These are phyloP conservation scores for Microbotryum scabiosae DNA, from an alignment of 1,284 basidiomycete genomes.

Conservation along the genomic window DNA sequence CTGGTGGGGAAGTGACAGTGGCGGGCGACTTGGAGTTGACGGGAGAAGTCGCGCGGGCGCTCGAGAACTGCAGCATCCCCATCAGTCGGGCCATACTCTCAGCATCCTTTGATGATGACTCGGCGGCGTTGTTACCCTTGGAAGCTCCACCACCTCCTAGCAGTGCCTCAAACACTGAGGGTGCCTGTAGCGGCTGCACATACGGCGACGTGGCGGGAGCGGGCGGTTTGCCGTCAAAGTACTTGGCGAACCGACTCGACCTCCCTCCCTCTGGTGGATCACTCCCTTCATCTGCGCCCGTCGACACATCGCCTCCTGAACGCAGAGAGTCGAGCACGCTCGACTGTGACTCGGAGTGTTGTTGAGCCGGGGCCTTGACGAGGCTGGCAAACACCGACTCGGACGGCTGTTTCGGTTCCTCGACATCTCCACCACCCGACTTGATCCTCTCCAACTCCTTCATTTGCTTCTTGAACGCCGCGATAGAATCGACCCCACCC, in stretches of 20 bases:
- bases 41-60: slow-evolving; percentile 8
- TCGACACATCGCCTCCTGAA: background rate
- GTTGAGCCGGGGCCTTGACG: background rate
- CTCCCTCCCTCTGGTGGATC: slow-evolving; percentile 7
- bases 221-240: slow-evolving; percentile 28
- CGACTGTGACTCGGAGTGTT: slow-evolving; percentile 3
- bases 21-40: background rate
- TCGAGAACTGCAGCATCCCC: slow-evolving; percentile 28
- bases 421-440: slow-evolving; percentile 6
- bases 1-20: background rate
- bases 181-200: background rate
- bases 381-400: background rate
- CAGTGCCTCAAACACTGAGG: slow-evolving; percentile 17
- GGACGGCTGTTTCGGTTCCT: slow-evolving; percentile 1
- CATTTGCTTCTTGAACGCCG: slow-evolving; percentile 29
- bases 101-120: slow-evolving; percentile 23
- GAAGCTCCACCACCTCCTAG: slow-evolving; percentile 1
- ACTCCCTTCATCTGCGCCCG: background rate
- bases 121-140: background rate
- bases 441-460: slow-evolving; percentile 20
- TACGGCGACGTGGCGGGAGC: background rate
- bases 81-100: slow-evolving; percentile 27
- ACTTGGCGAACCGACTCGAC: slow-evolving; percentile 24
- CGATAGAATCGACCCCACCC: slow-evolving; percentile 21
- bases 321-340: slow-evolving; percentile 23